Evolutionary conservation across 148 eudicot genomes (phyloP).

Genomic region (Cornus suecica): DNA sequence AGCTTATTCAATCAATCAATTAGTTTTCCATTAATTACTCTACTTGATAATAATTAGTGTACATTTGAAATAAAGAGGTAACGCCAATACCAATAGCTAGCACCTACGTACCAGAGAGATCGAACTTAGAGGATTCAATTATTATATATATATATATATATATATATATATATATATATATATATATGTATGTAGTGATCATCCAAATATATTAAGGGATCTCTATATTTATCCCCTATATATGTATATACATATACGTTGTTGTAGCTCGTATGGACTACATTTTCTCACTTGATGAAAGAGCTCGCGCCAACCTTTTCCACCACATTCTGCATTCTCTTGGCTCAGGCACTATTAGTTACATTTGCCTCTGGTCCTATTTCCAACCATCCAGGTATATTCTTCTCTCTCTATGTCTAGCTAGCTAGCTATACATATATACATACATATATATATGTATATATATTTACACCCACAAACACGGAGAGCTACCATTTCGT

Average conservation of each 20-base stretch:
- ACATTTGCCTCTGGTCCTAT: conserved; percentile 75
- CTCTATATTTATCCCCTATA: not conserved
- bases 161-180: not conserved
- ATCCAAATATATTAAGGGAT: not conserved
- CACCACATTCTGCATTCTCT: conserved; percentile 41
- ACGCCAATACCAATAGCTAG: too few relatives aligned
- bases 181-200: not conserved
- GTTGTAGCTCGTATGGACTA: conserved; percentile 76
- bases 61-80: too few relatives aligned
- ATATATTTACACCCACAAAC: not conserved
- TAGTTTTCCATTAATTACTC: too few relatives aligned
- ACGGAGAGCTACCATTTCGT: too few relatives aligned
- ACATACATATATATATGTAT: not conserved
- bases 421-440: not conserved
- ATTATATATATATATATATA: not conserved
- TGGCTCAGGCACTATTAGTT: conserved; percentile 36
- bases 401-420: not conserved
- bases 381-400: conserved; percentile 34
- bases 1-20: too few relatives aligned
- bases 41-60: too few relatives aligned
- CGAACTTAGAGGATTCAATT: too few relatives aligned
- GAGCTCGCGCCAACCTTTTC: conserved; percentile 39
- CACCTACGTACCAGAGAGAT: too few relatives aligned
- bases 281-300: conserved; percentile 51
- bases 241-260: not conserved